Evolutionary conservation across 2,329 filamentous ascomycete genomes (phyloP), one percentile per base, ranked within the genome.

Genomic region (Xylariaceae sp.): DNA sequence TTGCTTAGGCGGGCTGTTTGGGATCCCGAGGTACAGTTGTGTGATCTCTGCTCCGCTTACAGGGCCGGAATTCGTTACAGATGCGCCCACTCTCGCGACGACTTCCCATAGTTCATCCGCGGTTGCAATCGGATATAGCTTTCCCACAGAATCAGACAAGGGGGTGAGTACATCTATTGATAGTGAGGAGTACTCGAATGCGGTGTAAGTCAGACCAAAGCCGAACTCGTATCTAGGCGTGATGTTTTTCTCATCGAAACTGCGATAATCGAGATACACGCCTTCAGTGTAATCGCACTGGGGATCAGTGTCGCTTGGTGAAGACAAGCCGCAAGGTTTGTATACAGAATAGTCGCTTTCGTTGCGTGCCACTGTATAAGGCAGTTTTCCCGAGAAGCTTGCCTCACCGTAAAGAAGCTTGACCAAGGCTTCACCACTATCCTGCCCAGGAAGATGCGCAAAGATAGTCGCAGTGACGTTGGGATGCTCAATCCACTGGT

Each of bases 381-480:
- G 81, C 0, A 87, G 69, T 49, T 81, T 80, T 2, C 82, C 83
- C 0, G 73, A 73, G 31, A 77, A 77, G 33, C 58, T 67, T 4
- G 74, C 70, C 15, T 79, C 74, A 31, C 82, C 82, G 57, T 83
- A 85, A 0, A 86, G 68, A 1, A 86, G 66, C 15, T 76, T 70
- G 0, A 78, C 75, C 0, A 86, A 60, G 0, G 80, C 74, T 6
- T 71, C 66, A 2, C 84, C 84, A n/a, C 75, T 77, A 56, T 87
- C 83, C 62, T 87, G 83, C 0, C 84, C 84, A 0, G 83, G 84
- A 0, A 86, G 69, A 56, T 85, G 82, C 3, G 81, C 83, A 48
- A 82, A 76, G 2, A 87, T 67, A 1, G 82, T 72, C 0, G 80
- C 82, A 0, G 83, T 87, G 36, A 88, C 70, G 56, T 87, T 87